Evolutionary conservation across 208 protist species (phyloP).

Genomic region (Leishmania turanica): DNA sequence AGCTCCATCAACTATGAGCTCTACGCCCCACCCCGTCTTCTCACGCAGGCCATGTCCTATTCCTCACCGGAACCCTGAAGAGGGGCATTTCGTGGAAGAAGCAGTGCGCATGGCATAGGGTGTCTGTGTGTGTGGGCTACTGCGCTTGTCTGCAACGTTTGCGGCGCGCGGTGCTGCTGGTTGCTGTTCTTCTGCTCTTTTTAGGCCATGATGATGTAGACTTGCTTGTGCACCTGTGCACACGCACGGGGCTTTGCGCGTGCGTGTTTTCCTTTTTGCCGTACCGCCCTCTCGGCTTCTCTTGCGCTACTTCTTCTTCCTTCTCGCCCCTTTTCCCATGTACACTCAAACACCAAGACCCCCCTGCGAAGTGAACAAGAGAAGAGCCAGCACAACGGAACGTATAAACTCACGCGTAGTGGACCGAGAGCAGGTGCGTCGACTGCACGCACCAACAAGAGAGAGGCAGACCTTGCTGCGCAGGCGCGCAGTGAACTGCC

Average conservation of each 20-base stretch:
- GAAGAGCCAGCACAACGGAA: neutral
- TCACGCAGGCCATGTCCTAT: conserved; percentile 28
- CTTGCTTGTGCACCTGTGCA: conserved; percentile 3
- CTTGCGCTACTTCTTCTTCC: neutral
- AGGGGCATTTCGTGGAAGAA: neutral
- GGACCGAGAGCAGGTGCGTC: neutral
- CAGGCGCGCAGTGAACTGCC: neutral
- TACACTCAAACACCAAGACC: neutral
- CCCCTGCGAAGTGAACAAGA: neutral
- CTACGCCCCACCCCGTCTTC: conserved; percentile 74
- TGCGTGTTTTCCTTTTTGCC: neutral
- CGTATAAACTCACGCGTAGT: neutral
- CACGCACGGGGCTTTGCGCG: neutral
- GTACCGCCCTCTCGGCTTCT: neutral
- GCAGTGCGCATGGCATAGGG: neutral
- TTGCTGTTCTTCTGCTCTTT: neutral
- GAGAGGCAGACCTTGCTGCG: neutral
- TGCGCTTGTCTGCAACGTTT: neutral
- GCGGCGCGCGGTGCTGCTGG: neutral
- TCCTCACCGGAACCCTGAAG: neutral
- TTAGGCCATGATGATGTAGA: neutral
- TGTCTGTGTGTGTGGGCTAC: neutral
- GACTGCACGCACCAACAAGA: neutral
- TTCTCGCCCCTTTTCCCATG: neutral
- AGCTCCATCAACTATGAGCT: conserved; percentile 94